Conservation (phyloP, 2,329 filamentous ascomycete species). For the Talaromyces sp. region DNA sequence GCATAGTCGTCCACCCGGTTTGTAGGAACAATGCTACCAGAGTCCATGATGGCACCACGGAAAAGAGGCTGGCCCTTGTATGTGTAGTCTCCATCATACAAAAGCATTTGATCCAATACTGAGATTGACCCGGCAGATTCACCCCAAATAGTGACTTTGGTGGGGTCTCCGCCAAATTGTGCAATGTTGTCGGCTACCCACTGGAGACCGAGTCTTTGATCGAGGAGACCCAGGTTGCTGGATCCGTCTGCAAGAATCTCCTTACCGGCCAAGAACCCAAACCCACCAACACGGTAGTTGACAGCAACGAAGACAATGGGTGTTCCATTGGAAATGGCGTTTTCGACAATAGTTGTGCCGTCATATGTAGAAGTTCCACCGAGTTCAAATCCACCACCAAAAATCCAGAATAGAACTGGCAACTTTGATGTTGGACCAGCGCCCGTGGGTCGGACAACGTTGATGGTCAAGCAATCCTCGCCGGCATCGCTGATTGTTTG, state of each 20-base stretch:
- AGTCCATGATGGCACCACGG: slow-evolving; percentile 74
- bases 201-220: slow-evolving; percentile 68
- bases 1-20: slow-evolving; percentile 64
- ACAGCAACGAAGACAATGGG: slow-evolving; percentile 72
- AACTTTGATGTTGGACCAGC: slow-evolving; percentile 55
- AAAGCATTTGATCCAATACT: slow-evolving; percentile 69
- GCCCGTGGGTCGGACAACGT: slow-evolving; percentile 58
- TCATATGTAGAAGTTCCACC: slow-evolving; percentile 48
- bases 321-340: slow-evolving; percentile 50
- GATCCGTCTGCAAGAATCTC: slow-evolving; percentile 66
- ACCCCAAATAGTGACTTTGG: slow-evolving; percentile 77
- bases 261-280: slow-evolving; percentile 68
- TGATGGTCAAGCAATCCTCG: slow-evolving; percentile 64
- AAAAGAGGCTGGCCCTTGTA: slow-evolving; percentile 76
- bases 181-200: slow-evolving; percentile 77
- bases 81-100: slow-evolving; percentile 68
- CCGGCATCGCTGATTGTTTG: slow-evolving; percentile 52
- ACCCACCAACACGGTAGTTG: slow-evolving; percentile 73
- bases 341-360: slow-evolving; percentile 30
- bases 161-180: slow-evolving; percentile 72
- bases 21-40: slow-evolving; percentile 60
- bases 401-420: slow-evolving; percentile 69
- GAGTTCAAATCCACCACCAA: slow-evolving; percentile 54
- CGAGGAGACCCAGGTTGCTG: slow-evolving; percentile 67
- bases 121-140: slow-evolving; percentile 70